A percentile compares a stretch with the other conserved stretches of the same genome.
These are phyloP conservation scores for Pseudogymnoascus sp. DNA, from an alignment of 2,329 filamentous ascomycete genomes.

Conservation along the genomic window DNA sequence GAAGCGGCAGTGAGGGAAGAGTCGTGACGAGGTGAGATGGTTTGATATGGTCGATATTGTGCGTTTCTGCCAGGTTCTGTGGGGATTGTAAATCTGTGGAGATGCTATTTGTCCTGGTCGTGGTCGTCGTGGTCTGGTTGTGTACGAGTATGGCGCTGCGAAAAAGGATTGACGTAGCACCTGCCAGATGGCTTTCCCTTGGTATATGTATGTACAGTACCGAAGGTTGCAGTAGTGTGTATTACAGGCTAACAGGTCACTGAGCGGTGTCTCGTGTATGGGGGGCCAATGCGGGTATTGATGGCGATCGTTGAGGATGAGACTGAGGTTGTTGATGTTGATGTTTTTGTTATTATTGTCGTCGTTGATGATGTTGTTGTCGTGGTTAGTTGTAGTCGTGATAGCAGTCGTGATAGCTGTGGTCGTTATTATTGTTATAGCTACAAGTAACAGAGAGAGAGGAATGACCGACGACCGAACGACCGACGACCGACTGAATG, in stretches of 20 bases:
- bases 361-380: neutral
- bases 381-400: neutral
- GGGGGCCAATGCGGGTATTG: neutral
- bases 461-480: neutral
- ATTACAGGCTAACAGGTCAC: neutral
- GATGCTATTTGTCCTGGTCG: neutral
- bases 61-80: neutral
- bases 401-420: neutral
- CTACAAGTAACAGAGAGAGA: neutral
- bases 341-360: neutral
- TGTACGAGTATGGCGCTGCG: no score
- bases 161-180: conserved; percentile 5
- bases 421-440: neutral
- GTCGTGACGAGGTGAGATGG: neutral
- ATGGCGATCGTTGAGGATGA: no score
- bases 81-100: neutral
- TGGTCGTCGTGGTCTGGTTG: neutral
- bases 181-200: neutral
- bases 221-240: neutral
- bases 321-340: neutral
- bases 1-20: neutral
- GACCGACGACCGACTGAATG: no score
- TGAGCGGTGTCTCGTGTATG: conserved; percentile 5
- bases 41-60: neutral
- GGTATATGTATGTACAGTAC: conserved; percentile 4